Percentiles rank a stretch among this genome's conserved stretches.
These are phyloP conservation scores for Galium porrigens DNA, from an alignment of 305 asterid species.

Conservation along the genomic window DNA sequence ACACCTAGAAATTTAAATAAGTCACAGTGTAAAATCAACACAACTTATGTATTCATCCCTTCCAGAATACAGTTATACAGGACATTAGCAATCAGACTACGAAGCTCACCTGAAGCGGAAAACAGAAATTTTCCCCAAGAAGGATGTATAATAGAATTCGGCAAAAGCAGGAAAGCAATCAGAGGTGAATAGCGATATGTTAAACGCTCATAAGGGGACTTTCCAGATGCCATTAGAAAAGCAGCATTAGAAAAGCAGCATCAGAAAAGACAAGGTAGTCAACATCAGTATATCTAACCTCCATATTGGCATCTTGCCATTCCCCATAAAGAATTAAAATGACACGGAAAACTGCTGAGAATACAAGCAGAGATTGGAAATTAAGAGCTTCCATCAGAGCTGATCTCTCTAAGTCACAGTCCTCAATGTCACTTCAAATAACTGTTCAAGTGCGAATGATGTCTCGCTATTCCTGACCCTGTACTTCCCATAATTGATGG, in stretches of 20 bases:
- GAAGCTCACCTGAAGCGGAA: constrained; percentile 48
- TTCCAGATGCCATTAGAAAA: constrained; percentile 49
- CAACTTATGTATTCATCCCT: too few relatives aligned
- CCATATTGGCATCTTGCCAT: constrained; percentile 87
- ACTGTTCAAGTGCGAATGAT: background rate
- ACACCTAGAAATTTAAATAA: too few relatives aligned
- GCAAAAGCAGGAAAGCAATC: constrained; percentile 61
- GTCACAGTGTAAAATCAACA: too few relatives aligned
- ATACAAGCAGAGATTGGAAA: constrained; percentile 34
- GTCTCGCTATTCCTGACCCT: background rate
- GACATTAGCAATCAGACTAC: constrained; percentile 2
- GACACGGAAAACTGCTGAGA: constrained; percentile 57
- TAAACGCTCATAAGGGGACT: constrained; percentile 65
- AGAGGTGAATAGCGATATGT: constrained; percentile 84
- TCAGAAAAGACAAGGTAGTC: constrained; percentile 85
- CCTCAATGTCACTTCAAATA: constrained; percentile 1
- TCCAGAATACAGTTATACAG: too few relatives aligned
- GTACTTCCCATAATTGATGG: background rate
- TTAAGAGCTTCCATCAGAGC: constrained; percentile 32
- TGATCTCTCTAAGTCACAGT: constrained; percentile 9
- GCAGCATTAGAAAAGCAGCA: constrained; percentile 91
- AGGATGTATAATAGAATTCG: constrained; percentile 56
- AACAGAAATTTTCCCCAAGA: constrained; percentile 78
- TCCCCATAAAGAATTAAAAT: constrained; percentile 60
- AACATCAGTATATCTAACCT: constrained; percentile 76